These are phyloP conservation scores for Pterocarpus macrocarpus DNA, from an alignment of 306 rosid species.

Conservation along the genomic window DNA sequence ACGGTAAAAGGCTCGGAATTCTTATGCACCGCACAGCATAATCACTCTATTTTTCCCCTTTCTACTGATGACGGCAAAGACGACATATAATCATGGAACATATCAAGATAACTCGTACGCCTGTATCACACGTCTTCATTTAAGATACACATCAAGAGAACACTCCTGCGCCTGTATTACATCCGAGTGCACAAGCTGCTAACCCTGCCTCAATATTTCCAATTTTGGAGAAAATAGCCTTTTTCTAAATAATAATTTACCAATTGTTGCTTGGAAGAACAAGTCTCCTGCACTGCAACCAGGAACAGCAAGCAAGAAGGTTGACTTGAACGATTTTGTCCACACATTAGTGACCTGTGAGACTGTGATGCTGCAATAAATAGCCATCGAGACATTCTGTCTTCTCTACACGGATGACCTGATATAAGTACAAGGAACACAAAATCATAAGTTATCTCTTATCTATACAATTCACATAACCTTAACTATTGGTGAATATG, in stretches of 20 bases:
- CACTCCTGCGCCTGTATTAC: slow-evolving; percentile 27
- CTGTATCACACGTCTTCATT: slow-evolving; percentile 38
- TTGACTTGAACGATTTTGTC: slow-evolving; percentile 35
- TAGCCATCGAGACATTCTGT: slow-evolving; percentile 23
- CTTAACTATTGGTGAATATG: not conserved
- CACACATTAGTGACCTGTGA: slow-evolving; percentile 34
- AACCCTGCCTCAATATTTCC: slow-evolving; percentile 40
- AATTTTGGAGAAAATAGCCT: slow-evolving; percentile 38
- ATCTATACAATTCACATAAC: slow-evolving; percentile 4
- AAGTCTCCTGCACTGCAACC: slow-evolving; percentile 34
- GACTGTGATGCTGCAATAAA: slow-evolving; percentile 32
- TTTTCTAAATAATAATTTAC: slow-evolving; percentile 41
- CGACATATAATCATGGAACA: slow-evolving; percentile 31
- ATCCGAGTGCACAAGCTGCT: slow-evolving; percentile 43
- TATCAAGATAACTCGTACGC: slow-evolving; percentile 28
- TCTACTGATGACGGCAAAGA: slow-evolving; percentile 23
- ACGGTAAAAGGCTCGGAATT: not conserved
- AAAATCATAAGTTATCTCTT: slow-evolving; percentile 36
- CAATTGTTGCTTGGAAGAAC: slow-evolving; percentile 6
- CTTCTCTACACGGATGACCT: slow-evolving; percentile 57
- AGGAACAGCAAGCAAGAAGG: slow-evolving; percentile 39
- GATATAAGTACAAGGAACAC: slow-evolving; percentile 28
- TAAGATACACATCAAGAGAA: slow-evolving; percentile 36
- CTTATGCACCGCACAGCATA: not conserved
- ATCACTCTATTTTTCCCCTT: not conserved